These are phyloP conservation scores for Bipolaris cookei DNA, from an alignment of 2,329 filamentous ascomycete genomes.

Conservation along the genomic window DNA sequence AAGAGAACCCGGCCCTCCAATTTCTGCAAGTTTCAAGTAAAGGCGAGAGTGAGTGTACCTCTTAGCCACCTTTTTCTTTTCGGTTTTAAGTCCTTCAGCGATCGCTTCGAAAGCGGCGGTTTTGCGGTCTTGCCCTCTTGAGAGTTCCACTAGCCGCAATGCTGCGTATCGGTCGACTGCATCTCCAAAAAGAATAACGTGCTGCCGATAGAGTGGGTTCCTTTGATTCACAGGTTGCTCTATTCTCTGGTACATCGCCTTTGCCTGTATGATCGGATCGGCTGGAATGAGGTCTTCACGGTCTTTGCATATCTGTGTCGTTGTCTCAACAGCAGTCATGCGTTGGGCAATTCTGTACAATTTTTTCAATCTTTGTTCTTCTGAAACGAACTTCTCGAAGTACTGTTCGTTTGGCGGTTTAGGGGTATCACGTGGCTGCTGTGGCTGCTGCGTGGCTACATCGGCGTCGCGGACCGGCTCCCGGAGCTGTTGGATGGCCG, in stretches of 20 bases:
- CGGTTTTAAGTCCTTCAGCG: background rate
- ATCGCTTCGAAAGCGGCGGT: background rate
- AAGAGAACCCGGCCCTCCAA: slow-evolving; percentile 1
- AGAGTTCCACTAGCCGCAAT: background rate
- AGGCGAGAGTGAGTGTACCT: background rate
- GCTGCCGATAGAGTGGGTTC: background rate
- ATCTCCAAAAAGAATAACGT: background rate
- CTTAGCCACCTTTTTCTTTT: background rate
- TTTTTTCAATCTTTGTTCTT: background rate
- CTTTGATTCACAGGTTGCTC: background rate
- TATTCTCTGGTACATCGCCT: background rate
- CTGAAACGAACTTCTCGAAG: background rate
- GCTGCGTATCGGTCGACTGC: background rate
- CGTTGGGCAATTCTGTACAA: background rate
- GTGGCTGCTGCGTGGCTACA: background rate
- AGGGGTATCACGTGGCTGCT: background rate
- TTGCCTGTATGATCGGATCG: background rate
- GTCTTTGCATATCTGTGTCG: background rate
- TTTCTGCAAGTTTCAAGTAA: background rate
- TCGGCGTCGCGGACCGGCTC: background rate
- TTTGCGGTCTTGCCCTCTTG: background rate
- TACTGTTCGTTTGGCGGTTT: background rate
- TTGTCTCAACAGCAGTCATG: background rate
- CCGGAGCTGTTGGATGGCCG: background rate
- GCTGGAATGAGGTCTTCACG: background rate